Base-by-base conservation (phyloP, 192 early-diverging fungal genomes). In the Gigaspora rosea region DNA sequence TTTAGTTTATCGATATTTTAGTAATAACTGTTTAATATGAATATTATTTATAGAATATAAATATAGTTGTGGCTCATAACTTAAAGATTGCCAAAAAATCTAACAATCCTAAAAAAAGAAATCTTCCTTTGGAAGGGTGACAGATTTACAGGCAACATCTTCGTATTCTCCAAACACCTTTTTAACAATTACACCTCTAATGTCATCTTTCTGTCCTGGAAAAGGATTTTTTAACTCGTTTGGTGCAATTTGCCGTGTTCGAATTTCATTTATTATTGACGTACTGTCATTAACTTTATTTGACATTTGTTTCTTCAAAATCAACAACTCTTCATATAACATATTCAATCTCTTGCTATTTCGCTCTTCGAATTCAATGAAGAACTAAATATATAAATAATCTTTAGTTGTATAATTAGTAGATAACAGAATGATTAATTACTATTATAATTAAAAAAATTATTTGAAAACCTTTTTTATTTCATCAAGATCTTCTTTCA, bases 131-230 rank as follows among this genome's bases (percentile, higher is more conserved):
- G 48, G 27, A 66, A 66, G 8, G 2, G 3, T 57, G 54, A 76
- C 5, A 66, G 49, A 32, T 27, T 67, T 65, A 58, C 22, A 20
- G 20, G 61, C 75, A 3, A 76, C 75, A 11, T 76, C 66, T 8
- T 27, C 49, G n/a, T 9, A 18, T 35, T 35, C 18, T 54, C 18
- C 66, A 12, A 18, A 76, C 5, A 41, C 22, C 54, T 52, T 66
- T 36, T 46, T 76, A 8, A n/a, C 36, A 8, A 36, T 73, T 20
- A 10, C 35, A 10, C 64, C 61, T 4, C 59, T 58, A 22, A 7
- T 22, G 49, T 75, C 73, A 27, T 9, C 18, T 13, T 12, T 0
- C 41, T 16, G 13, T 13, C 18, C 35, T 33, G 22, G 15, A 15
- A 33, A 3, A 32, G 61, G 73, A 62, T 50, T 22, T 3, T 2